A percentile compares a stretch with the other conserved stretches of the same genome.
phyloP scores from a whole-genome alignment of 768 basidiomycete species.

The Suillus weaverae region DNA sequence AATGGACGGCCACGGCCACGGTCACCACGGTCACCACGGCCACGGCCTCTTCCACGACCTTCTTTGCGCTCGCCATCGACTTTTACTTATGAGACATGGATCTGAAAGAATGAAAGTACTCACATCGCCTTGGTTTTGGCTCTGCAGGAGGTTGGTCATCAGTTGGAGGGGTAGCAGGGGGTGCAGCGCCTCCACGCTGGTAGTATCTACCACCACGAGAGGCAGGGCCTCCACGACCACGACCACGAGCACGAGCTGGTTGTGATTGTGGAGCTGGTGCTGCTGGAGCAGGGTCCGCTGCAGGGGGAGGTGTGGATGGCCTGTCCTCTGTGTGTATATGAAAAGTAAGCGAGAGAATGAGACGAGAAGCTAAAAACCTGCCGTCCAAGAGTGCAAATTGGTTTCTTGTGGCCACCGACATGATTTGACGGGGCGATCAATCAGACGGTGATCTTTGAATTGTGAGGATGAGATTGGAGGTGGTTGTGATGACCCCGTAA shows the following conservation, averaged over 20 bases:
- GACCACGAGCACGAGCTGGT: slow-evolving; percentile 41
- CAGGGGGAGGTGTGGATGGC: slow-evolving; percentile 37
- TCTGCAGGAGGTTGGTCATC: slow-evolving; percentile 37
- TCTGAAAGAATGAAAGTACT: slow-evolving; percentile 12
- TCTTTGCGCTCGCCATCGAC: slow-evolving; percentile 48
- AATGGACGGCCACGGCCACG: slow-evolving; percentile 68
- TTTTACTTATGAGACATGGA: slow-evolving; percentile 11
- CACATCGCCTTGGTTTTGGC: slow-evolving; percentile 36
- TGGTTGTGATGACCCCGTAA: slow-evolving; percentile 17
- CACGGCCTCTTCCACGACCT: slow-evolving; percentile 44
- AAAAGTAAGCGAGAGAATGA: slow-evolving; percentile 6
- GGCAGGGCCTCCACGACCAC: slow-evolving; percentile 56
- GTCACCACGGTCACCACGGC: slow-evolving; percentile 47
- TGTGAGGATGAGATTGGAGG: not conserved
- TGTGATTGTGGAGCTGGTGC: slow-evolving; percentile 29
- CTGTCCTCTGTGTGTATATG: slow-evolving; percentile 43
- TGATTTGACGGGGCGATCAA: not conserved
- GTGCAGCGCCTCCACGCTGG: slow-evolving; percentile 54
- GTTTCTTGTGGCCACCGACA: slow-evolving; percentile 91
- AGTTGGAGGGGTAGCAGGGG: slow-evolving; percentile 37
- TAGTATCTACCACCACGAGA: slow-evolving; percentile 73
- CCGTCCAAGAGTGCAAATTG: slow-evolving; percentile 83
- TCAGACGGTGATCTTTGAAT: slow-evolving; percentile 11
- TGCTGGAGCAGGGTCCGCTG: slow-evolving; percentile 30
- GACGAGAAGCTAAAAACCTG: slow-evolving; percentile 35